Base-by-base conservation (phyloP, 1,284 basidiomycete genomes). In the Volvariella surrecta region DNA sequence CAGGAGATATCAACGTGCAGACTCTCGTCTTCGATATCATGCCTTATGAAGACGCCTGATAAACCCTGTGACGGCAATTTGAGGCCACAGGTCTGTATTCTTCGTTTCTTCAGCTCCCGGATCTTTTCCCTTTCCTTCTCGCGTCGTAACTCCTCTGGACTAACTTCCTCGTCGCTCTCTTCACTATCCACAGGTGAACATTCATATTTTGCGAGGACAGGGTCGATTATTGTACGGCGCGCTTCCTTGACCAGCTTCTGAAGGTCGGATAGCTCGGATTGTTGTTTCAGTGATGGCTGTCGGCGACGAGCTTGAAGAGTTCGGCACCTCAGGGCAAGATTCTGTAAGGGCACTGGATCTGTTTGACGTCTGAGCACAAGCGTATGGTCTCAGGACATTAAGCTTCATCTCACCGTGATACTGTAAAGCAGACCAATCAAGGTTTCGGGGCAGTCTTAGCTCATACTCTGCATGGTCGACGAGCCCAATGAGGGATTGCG, bases 231-330 rank as follows among this genome's bases (percentile, higher is more conserved):
- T 4, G 60, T 59, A 18, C 58, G 61, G 37, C 73, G 67, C 1
- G 73, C 70, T 17, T 68, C 61, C 49, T 73, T 73, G 44, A 86
- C 79, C 48, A 82, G 61, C 41, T 63, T 62, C 54, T 84, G 82
- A 1, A 84, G 72, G 24, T 71, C 59, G n/a, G 79, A 82, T 3
- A 75, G 70, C 0, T 66, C 62, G 0, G 71, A 67, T 8, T 54
- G 58, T 43, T 78, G 74, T 7, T 53, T 59, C 11, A 53, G 51
- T 16, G 60, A 51, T 13, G 72, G 72, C 10, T 55, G 54, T n/a
- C 55, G 59, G 41, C 58, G 64, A 47, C 68, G 58, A 17, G 58
- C 48, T 19, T 60, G 52, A 42, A 61, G 44, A 40, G 63, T 1
- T 62, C 55, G 19, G 58, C 24, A 28, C 11, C 24, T 52, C 19